phyloP scores from a whole-genome alignment of 2,329 filamentous ascomycete species.

The Pseudocercospora fuligena region DNA sequence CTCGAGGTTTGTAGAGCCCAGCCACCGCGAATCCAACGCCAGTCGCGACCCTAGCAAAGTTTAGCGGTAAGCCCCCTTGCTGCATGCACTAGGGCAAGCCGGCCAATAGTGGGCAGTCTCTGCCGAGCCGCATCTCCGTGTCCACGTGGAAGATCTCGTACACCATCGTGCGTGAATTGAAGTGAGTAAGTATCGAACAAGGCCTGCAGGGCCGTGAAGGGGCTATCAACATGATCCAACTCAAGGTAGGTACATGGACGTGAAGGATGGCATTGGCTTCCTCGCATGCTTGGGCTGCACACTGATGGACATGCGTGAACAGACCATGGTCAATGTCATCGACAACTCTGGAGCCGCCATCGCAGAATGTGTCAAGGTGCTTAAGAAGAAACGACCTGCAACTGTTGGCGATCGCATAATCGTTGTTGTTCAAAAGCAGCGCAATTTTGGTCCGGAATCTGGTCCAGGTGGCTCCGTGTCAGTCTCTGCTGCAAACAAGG shows the following conservation, averaged over 20 bases:
- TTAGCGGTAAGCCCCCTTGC: background rate
- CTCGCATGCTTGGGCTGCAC: background rate
- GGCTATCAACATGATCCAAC: conserved; percentile 73
- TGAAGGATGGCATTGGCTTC: too few relatives aligned
- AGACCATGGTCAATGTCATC: conserved; percentile 99
- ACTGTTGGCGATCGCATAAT: conserved; percentile 96
- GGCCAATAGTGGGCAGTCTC: background rate
- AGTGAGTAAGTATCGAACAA: background rate
- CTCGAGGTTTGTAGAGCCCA: background rate
- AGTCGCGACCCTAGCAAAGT: background rate
- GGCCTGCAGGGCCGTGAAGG: conserved; percentile 34
- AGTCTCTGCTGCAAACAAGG: conserved; percentile 81
- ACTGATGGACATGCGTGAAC: conserved; percentile 7
- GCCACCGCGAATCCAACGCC: conserved; percentile 3
- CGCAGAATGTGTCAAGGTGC: conserved; percentile 92
- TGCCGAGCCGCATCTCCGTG: background rate
- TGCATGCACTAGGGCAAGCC: background rate
- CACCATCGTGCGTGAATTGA: background rate
- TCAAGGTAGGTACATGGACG: conserved; percentile 42
- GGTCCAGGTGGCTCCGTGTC: conserved; percentile 73
- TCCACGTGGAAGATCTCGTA: background rate
- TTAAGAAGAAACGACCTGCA: conserved; percentile 87
- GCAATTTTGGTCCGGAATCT: conserved; percentile 73
- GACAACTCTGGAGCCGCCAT: conserved; percentile 98
- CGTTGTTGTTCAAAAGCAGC: conserved; percentile 96